These are phyloP conservation scores for Nicotiana obtusifolia DNA, from an alignment of 257 asterid genomes.

Conservation along the genomic window DNA sequence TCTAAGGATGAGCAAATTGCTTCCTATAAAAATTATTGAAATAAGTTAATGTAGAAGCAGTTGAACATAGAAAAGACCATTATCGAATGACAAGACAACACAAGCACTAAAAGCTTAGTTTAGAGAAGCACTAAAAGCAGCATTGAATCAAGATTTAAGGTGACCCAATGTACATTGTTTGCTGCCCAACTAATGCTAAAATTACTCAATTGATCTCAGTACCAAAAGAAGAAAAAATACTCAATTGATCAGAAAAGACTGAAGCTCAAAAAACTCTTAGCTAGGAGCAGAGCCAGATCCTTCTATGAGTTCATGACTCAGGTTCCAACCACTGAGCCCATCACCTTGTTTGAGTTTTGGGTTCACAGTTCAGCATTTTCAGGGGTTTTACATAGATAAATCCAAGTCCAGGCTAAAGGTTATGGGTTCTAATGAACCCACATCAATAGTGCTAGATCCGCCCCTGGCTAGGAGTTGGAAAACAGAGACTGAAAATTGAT, in stretches of 20 bases:
- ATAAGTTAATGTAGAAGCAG: background rate
- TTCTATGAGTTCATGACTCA: too few relatives aligned
- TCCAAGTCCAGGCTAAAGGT: too few relatives aligned
- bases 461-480: background rate
- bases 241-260: background rate
- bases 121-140: background rate
- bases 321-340: too few relatives aligned
- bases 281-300: background rate
- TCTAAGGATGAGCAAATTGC: conserved; percentile 96
- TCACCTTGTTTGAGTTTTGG: too few relatives aligned
- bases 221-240: background rate
- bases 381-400: too few relatives aligned
- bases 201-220: background rate
- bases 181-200: background rate
- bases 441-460: too few relatives aligned
- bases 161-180: background rate
- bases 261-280: background rate
- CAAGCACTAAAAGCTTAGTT: background rate
- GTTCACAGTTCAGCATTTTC: too few relatives aligned
- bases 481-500: background rate
- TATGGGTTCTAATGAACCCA: too few relatives aligned
- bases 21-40: conserved; percentile 48
- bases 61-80: background rate
- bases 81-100: background rate
- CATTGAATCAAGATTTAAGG: background rate